Evolutionary conservation across 1,284 basidiomycete genomes (phyloP).

Genomic region (Ustilago bromivora): DNA sequence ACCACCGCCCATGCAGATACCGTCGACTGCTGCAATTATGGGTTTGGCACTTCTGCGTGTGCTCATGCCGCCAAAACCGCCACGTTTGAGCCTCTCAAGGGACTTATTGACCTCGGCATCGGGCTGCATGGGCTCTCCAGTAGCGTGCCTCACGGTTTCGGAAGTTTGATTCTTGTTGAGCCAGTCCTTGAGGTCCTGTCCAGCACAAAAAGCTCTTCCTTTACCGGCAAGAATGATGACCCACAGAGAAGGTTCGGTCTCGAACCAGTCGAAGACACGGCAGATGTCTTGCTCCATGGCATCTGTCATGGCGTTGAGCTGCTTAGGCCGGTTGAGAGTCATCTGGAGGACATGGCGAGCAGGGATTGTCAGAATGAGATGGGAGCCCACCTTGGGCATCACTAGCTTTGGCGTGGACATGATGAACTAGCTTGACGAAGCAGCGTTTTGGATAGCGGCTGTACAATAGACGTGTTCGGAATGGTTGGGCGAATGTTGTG

Average conservation of each 20-base stretch:
- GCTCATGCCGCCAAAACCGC: slow-evolving; percentile 82
- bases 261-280: slow-evolving; percentile 80
- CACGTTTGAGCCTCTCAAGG: slow-evolving; percentile 54
- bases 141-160: slow-evolving; percentile 23
- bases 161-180: slow-evolving; percentile 40
- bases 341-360: slow-evolving; percentile 74
- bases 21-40: slow-evolving; percentile 84
- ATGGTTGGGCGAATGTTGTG: background rate
- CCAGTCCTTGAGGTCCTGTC: slow-evolving; percentile 60
- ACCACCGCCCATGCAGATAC: slow-evolving; percentile 83
- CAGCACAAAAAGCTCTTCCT: slow-evolving; percentile 81
- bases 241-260: slow-evolving; percentile 80
- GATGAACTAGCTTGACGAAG: background rate
- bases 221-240: slow-evolving; percentile 81
- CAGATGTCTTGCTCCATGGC: slow-evolving; percentile 75
- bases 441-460: background rate
- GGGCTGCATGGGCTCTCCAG: slow-evolving; percentile 45
- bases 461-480: background rate
- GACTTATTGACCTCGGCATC: slow-evolving; percentile 31
- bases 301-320: slow-evolving; percentile 78
- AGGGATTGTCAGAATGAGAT: slow-evolving; percentile 53
- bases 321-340: slow-evolving; percentile 79
- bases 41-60: slow-evolving; percentile 78
- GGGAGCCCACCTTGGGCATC: slow-evolving; percentile 56
- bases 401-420: slow-evolving; percentile 29